Base-by-base conservation (phyloP, 108 stramenopile genomes). In the Nitzschia sp. region DNA sequence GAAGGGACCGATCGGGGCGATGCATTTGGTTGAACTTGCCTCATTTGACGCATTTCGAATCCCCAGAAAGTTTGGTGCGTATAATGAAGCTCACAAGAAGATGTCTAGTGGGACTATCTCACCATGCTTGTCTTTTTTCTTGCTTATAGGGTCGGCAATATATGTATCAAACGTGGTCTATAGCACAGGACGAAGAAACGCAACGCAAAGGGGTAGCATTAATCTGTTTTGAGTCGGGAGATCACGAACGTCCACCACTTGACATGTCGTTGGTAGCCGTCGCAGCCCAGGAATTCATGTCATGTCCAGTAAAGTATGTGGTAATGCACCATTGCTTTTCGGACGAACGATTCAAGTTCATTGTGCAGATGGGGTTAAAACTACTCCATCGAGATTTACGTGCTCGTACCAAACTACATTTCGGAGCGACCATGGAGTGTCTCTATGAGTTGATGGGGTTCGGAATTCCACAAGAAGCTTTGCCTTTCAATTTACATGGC, bases 351-450 rank as follows among this genome's bases (percentile, higher is more conserved):
- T 54, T 54, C 26, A 27, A 54, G 24, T 27, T 54, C 26, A 26
- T 54, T 27, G 15, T 25, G n/a, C 23, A 54, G 25, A 23, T 54
- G 1, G 54, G 54, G 25, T 26, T 54, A 25, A 23, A 23, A 1
- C 54, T 54, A 26, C 25, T 54, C 23, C 23, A 19, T 13, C 23
- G 26, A 9, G 23, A 54, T 25, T 54, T 27, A 15, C 54, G 54
- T 19, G 62, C 62, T 15, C 30, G 42, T 0, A 46, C 45, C 25
- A 36, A 54, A 29, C 32, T 63, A 26, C 59, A 71, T 42, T 31
- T 35, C 33, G 70, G 70, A 11, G 54, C 70, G n/a, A 59, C 36
- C 51, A 53, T 71, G 60, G 70, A 71, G 35, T 61, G 59, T 54
- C 31, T 51, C 15, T 71, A 64, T 49, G 49, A 19, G 28, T 60